Base-by-base conservation (phyloP, 305 asterid species). In the Fraxinus dipetala region DNA sequence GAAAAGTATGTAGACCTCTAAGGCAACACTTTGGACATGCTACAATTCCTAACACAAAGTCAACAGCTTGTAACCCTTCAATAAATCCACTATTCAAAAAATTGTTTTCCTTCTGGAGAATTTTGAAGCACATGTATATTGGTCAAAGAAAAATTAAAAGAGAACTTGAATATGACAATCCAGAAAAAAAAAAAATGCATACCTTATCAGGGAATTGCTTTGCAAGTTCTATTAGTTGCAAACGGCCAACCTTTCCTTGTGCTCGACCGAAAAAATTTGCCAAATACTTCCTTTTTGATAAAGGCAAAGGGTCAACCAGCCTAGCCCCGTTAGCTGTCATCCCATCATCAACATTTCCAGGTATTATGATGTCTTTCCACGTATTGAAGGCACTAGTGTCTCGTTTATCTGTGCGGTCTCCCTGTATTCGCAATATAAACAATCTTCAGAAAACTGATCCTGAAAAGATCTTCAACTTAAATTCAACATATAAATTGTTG, bases 301-400 rank as follows among this genome's bases (percentile, higher is more conserved):
- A 83, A 83, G 97, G 98, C 92, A 92, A 86, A 79, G 98, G 95
- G 61, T 93, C 92, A 76, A 94, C 93, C 77, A 90, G 89, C 85
- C 92, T 87, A 83, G 92, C 74, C 78, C 90, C 87, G 65, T 82
- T 83, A 81, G 83, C 51, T 74, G 98, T 94, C 98, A 96, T 96
- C 82, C 97, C 98, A 88, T 94, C 98, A 83, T 96, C 99, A 82
- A 93, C 87, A 83, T 95, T 92, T 65, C 99, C 98, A 67, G 99
- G 99, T 80, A 95, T 93, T 82, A 95, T 93, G 78, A 95, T 90
- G 87, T 95, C 99, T 88, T 95, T 94, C 99, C 98, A 95, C 43
- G 98, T 94, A 87, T 91, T 94, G 87, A 94, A 96, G 82, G 98
- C 98, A 81, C 96, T 94, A 34, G 89, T 92, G 87, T 90, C 98